Conservation (phyloP, 2,329 filamentous ascomycete genomes). For the Fusarium dlaminii region DNA sequence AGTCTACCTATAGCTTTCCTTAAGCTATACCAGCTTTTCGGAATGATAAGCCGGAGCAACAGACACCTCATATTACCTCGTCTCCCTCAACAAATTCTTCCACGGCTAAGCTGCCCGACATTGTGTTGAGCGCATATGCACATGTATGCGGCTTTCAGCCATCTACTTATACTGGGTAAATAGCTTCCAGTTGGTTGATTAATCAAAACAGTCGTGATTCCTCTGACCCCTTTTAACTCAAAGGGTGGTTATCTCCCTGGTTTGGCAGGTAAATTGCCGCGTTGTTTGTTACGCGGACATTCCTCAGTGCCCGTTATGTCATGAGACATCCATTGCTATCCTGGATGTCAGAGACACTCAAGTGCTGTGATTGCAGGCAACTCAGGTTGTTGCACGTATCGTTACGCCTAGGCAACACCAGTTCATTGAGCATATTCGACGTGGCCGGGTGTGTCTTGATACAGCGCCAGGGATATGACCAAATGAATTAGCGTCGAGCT, state of each 20-base stretch:
- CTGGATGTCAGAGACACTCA: background rate
- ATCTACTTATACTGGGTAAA: background rate
- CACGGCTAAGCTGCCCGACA: background rate
- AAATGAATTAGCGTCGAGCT: background rate
- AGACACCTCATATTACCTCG: background rate
- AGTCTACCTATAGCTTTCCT: conserved; percentile 5
- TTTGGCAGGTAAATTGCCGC: conserved; percentile 12
- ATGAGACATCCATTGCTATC: background rate
- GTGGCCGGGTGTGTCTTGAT: background rate
- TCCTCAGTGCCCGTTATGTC: conserved; percentile 10
- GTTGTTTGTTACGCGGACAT: conserved; percentile 25
- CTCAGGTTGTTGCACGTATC: background rate
- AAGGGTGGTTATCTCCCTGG: conserved; percentile 3
- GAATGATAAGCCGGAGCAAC: conserved; percentile 20
- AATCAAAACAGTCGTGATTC: background rate
- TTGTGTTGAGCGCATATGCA: background rate
- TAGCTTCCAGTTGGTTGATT: background rate
- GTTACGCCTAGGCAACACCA: background rate
- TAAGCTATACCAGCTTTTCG: conserved; percentile 33
- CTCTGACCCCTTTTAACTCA: background rate
- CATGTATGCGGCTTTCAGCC: background rate
- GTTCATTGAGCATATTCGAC: background rate
- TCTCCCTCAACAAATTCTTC: background rate
- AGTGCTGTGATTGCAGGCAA: background rate
- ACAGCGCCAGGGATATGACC: background rate